Base-by-base conservation (phyloP, 2,329 filamentous ascomycete species). In the Chaetomium globosum region DNA sequence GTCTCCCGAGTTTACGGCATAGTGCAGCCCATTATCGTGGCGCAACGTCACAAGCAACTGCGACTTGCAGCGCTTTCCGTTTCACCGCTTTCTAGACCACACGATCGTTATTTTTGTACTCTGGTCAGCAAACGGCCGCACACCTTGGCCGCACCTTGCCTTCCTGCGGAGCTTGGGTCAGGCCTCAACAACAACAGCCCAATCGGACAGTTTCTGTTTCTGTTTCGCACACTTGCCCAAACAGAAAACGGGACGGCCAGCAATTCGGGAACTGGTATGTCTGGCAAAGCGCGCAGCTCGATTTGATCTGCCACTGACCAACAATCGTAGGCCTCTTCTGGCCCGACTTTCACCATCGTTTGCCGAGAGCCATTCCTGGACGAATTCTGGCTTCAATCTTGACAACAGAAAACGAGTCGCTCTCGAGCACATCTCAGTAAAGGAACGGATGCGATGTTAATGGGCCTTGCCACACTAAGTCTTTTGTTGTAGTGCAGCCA, bases 401-500 rank as follows among this genome's bases (percentile, higher is more conserved):
- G 63, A 57, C 55, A 63, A 39, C 61, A 51, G 48, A 33, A 51
- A 59, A 19, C 54, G 54, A 49, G 28, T 36, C 59, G 48, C 54
- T 16, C 52, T 62, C 39, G 49, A 23, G 30, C 26, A 21, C 19
- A 43, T 43, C 39, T 53, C 43, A 43, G 4, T n/a, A n/a, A 16
- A 48, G 19, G 48, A 26, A 13, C 63, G 63, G 59, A 59, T 65
- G 61, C 64, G 43, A 63, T 65, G 62, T 67, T 65, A 30, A 71
- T 69, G 69, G 71, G 65, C 59, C 36, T 64, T 52, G 57, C 59
- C 55, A 63, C 36, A 36, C 49, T 39, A 46, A 31, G 65, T 48
- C 43, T 30, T 62, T 16, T 57, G 31, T 64, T 60, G 58, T 69
- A 68, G 62, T 28, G 62, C 60, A 64, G 31, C 31, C 61, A 49